Base-by-base conservation (phyloP, 495 filamentous ascomycete species). In the Parachaetomium inaequale region DNA sequence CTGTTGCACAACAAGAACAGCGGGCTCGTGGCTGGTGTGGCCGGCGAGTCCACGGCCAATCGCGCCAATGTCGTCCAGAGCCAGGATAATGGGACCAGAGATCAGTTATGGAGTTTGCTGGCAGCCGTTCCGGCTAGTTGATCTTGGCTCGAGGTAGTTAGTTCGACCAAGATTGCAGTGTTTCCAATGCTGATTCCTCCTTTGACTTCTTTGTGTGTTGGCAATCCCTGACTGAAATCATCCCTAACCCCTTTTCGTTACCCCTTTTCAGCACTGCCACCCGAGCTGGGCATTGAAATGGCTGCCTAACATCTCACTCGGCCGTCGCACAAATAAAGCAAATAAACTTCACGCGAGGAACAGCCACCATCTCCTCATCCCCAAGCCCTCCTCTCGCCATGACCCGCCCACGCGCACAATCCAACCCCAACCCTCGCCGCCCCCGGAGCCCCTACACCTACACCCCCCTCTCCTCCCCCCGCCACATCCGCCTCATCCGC, bases 401-500 rank as follows among this genome's bases (percentile, higher is more conserved):
- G 61, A 8, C 60, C 2, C 55, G 61, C 7, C 32, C 25, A 2
- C 61, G 61, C 26, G 25, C 55, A 4, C 45, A 45, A 25, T 58
- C 61, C 54, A 19, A 32, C 11, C 61, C 61, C 53, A 53, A 53
- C 49, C 25, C 54, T 4, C 61, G 42, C 21, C 54, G 40, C 14
- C 26, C 21, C 5, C 38, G 49, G 11, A 47, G 36, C 14, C 54
- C 61, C 1, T 63, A 63, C 55, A 50, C 34, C 26, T 63, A 63
- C 55, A 50, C 25, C 15, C 61, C 45, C 10, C 61, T 63, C 19
- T 36, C 61, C 45, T 54, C 61, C n/a, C 61, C 61, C 11, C 34
- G 38, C 12, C 61, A 63, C 49, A 54, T 63, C 34, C 61, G 61
- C 17, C 50, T 63, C 19, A 58, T 63, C 47, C 54, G 47, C 25